These are phyloP conservation scores for Sphaerulina populicola DNA, from an alignment of 2,329 filamentous ascomycete species.

Conservation along the genomic window DNA sequence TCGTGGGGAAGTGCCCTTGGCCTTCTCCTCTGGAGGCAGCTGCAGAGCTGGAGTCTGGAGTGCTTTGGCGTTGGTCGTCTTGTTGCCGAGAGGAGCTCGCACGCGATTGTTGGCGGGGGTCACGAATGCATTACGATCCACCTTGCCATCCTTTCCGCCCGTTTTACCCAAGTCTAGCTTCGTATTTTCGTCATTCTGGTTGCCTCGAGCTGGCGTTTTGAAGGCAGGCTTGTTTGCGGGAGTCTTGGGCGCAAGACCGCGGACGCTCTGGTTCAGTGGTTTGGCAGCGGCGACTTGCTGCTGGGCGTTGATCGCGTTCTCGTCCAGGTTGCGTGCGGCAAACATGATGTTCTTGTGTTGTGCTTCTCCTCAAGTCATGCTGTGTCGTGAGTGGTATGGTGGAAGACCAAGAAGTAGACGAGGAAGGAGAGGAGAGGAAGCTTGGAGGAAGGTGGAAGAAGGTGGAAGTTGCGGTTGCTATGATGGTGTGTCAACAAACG, in stretches of 20 bases:
- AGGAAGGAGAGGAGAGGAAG: neutral
- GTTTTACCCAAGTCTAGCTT: conserved; percentile 51
- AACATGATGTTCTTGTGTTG: conserved; percentile 51
- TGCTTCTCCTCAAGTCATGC: neutral
- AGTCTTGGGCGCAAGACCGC: conserved; percentile 63
- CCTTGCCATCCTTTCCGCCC: conserved; percentile 48
- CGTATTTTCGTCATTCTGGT: conserved; percentile 81
- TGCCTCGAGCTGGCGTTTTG: conserved; percentile 63
- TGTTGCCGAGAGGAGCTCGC: conserved; percentile 79
- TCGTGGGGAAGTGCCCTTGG: conserved; percentile 53
- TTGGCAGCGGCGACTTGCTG: conserved; percentile 65
- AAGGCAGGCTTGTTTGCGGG: conserved; percentile 60
- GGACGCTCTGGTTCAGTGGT: conserved; percentile 57
- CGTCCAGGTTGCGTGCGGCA: conserved; percentile 67
- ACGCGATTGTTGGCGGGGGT: conserved; percentile 73
- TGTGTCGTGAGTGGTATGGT: neutral
- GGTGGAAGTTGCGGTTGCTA: neutral
- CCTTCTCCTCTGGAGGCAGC: conserved; percentile 40
- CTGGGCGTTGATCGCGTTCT: conserved; percentile 72
- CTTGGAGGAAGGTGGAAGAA: too few relatives aligned
- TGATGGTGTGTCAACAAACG: neutral
- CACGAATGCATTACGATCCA: conserved; percentile 58
- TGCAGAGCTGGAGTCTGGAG: conserved; percentile 54
- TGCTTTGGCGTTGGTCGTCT: conserved; percentile 89
- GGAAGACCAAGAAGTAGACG: neutral